A percentile compares a stretch with the other conserved stretches of the same genome.
phyloP scores from a whole-genome alignment of 106 monocot genomes.

The Vanilla planifolia region DNA sequence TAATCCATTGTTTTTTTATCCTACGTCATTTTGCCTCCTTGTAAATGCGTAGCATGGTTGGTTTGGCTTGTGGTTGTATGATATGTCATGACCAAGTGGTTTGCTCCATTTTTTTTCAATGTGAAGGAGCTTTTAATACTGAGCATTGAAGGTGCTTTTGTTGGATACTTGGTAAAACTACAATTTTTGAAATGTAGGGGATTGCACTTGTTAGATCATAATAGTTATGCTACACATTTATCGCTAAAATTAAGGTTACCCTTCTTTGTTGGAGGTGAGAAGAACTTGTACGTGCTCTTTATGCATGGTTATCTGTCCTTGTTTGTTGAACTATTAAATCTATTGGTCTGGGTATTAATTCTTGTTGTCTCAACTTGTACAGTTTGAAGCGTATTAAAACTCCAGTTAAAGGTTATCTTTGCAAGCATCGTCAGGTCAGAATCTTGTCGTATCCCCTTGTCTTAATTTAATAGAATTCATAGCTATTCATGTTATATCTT shows the following conservation, averaged over 20 bases:
- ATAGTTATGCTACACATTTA: neutral
- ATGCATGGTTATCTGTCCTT: too few relatives aligned
- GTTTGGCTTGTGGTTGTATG: neutral
- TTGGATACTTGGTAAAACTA: neutral
- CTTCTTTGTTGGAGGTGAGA: neutral
- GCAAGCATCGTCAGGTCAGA: slow-evolving; percentile 88
- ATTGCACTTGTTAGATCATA: neutral
- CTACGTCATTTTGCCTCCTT: neutral
- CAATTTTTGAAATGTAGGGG: neutral
- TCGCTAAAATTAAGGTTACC: neutral
- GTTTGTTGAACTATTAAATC: neutral
- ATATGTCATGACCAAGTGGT: too few relatives aligned
- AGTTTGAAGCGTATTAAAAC: slow-evolving; percentile 82
- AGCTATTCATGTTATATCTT: neutral
- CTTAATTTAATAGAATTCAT: neutral
- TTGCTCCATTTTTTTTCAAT: too few relatives aligned
- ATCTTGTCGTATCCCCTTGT: neutral
- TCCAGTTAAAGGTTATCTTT: slow-evolving; percentile 85
- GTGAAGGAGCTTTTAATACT: neutral
- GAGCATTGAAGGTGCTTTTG: neutral
- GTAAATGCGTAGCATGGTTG: neutral
- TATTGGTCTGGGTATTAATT: neutral
- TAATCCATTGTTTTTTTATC: neutral
- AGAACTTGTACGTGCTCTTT: too few relatives aligned
- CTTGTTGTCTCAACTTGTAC: slow-evolving; percentile 7